These are phyloP conservation scores for Nakazawaea peltata DNA, from an alignment of 805 yeast species.

Conservation along the genomic window DNA sequence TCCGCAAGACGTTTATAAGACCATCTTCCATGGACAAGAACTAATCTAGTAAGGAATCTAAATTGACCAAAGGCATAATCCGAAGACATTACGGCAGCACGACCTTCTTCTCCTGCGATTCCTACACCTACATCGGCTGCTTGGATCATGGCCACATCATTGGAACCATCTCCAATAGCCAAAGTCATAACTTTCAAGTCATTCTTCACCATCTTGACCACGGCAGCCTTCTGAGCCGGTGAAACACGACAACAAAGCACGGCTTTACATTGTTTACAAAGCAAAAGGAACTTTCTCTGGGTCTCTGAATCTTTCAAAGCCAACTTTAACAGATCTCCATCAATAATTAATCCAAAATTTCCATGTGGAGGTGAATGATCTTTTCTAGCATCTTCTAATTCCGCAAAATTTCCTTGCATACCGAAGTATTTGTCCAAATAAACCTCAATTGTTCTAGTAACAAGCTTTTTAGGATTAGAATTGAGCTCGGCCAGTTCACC, in stretches of 20 bases:
- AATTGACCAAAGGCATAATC: slow-evolving; percentile 82
- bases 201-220: slow-evolving; percentile 58
- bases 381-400: slow-evolving; percentile 39
- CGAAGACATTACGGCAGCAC: slow-evolving; percentile 82
- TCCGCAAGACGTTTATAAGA: slow-evolving; percentile 67
- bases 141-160: slow-evolving; percentile 84
- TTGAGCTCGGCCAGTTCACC: slow-evolving; percentile 1
- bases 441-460: slow-evolving; percentile 32
- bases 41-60: slow-evolving; percentile 52
- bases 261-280: slow-evolving; percentile 69
- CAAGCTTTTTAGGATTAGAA: slow-evolving; percentile 5
- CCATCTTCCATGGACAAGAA: slow-evolving; percentile 82
- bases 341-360: slow-evolving; percentile 54
- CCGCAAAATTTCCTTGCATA: slow-evolving; percentile 32
- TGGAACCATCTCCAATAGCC: slow-evolving; percentile 83
- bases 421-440: slow-evolving; percentile 42
- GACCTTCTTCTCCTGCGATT: slow-evolving; percentile 81
- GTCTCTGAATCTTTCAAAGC: slow-evolving; percentile 30
- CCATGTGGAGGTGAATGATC: slow-evolving; percentile 62
- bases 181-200: slow-evolving; percentile 66
- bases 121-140: slow-evolving; percentile 83
- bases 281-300: slow-evolving; percentile 47
- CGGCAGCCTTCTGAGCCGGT: slow-evolving; percentile 75
- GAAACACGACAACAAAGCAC: slow-evolving; percentile 83
- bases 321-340: slow-evolving; percentile 54